phyloP scores from a whole-genome alignment of 2,329 filamentous ascomycete genomes.

The Penicillium brevicompactum region DNA sequence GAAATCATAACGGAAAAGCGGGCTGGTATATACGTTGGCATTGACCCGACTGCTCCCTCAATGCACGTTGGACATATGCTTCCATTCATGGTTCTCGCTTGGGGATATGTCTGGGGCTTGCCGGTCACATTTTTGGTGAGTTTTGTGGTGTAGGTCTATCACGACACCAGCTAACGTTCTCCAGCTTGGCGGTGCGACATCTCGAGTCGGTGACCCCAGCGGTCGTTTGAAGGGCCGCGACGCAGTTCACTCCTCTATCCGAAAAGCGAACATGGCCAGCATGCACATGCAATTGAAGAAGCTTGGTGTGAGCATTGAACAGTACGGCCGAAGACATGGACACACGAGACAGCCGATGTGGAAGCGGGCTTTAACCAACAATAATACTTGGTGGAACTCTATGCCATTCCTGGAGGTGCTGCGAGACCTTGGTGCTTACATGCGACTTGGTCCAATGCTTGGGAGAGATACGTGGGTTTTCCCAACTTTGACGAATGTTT shows the following conservation, averaged over 20 bases:
- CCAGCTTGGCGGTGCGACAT: conserved; percentile 51
- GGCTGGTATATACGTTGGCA: conserved; percentile 50
- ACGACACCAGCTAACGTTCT: conserved; percentile 17
- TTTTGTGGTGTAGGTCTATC: background rate
- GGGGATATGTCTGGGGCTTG: conserved; percentile 53
- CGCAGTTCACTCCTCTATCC: conserved; percentile 36
- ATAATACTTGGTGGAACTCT: conserved; percentile 78
- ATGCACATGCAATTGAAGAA: conserved; percentile 57
- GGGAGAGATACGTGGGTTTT: conserved; percentile 77
- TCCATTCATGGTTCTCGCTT: conserved; percentile 53
- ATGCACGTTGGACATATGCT: conserved; percentile 55
- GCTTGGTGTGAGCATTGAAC: conserved; percentile 74
- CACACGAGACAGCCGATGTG: conserved; percentile 66
- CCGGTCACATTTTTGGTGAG: conserved; percentile 49
- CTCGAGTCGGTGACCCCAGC: conserved; percentile 50
- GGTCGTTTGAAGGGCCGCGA: conserved; percentile 46
- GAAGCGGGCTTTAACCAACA: conserved; percentile 72
- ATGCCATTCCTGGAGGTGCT: conserved; percentile 74
- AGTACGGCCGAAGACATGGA: conserved; percentile 65
- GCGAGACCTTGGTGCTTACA: conserved; percentile 69
- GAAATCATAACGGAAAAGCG: conserved; percentile 48
- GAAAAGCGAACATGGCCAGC: conserved; percentile 50
- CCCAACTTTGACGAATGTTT: background rate
- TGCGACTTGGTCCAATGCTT: conserved; percentile 84
- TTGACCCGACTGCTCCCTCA: conserved; percentile 54